Evolutionary conservation across 2,329 filamentous ascomycete genomes (phyloP).

Genomic region (Calonectria pauciramosa): DNA sequence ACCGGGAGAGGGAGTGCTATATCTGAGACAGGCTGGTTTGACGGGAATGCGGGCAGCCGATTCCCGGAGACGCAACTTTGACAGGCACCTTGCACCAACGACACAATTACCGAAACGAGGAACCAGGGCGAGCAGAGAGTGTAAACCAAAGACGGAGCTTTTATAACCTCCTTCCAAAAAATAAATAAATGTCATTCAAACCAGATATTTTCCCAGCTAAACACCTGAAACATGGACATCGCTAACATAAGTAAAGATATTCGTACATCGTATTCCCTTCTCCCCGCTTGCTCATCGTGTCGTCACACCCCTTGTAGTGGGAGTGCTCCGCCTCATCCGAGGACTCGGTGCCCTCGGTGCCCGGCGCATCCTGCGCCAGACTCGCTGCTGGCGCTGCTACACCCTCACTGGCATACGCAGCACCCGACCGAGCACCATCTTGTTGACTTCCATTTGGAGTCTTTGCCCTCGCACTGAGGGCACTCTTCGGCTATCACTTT

Average conservation of each 20-base stretch:
- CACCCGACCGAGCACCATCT: conserved; percentile 55
- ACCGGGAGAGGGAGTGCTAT: background rate
- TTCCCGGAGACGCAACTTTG: conserved; percentile 6
- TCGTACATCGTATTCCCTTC: conserved; percentile 22
- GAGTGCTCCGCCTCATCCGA: conserved; percentile 21
- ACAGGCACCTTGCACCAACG: background rate
- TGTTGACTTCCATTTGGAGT: conserved; percentile 47
- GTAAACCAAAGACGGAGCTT: background rate
- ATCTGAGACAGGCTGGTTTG: conserved; percentile 21
- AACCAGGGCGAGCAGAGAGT: background rate
- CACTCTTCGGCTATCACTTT: conserved; percentile 50
- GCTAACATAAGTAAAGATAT: background rate
- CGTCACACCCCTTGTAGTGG: conserved; percentile 7
- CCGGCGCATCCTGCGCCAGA: background rate
- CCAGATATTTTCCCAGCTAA: conserved; percentile 12
- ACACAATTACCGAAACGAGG: background rate
- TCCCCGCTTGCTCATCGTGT: conserved; percentile 1
- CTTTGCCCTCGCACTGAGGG: conserved; percentile 51
- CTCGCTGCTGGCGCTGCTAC: background rate
- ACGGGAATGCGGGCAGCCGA: conserved; percentile 5
- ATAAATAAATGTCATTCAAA: background rate
- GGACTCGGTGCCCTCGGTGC: background rate
- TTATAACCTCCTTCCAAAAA: background rate
- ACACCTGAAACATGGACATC: conserved; percentile 11
- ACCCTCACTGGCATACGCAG: conserved; percentile 44